These are phyloP conservation scores for Heimioporus sp. DNA, from an alignment of 768 basidiomycete genomes.

Conservation along the genomic window DNA sequence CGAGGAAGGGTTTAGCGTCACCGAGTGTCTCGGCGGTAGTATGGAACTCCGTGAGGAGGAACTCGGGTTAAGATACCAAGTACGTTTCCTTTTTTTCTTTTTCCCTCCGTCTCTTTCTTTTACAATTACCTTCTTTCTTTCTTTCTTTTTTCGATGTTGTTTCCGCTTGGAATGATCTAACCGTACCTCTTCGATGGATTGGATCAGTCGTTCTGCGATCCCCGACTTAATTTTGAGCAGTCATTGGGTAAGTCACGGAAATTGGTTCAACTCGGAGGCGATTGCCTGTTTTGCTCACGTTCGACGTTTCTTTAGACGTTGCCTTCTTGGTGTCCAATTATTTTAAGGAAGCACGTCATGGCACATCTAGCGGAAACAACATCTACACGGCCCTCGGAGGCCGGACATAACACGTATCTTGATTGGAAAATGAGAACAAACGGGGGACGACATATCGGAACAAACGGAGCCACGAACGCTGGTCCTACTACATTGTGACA, in stretches of 20 bases:
- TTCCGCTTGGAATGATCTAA: background rate
- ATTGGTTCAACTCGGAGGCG: background rate
- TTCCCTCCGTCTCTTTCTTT: background rate
- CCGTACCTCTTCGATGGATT: background rate
- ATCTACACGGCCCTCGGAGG: slow-evolving; percentile 33
- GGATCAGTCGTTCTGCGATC: slow-evolving; percentile 85
- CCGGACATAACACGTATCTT: slow-evolving; percentile 4
- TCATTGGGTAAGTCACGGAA: slow-evolving; percentile 69
- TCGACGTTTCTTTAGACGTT: slow-evolving; percentile 49
- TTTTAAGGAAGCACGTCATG: slow-evolving; percentile 65
- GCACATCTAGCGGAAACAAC: slow-evolving; percentile 20
- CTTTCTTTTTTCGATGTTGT: too few relatives aligned
- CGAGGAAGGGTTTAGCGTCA: slow-evolving; percentile 90
- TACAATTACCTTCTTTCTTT: too few relatives aligned
- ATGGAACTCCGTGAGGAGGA: slow-evolving; percentile 92
- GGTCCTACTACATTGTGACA: slow-evolving; percentile 3
- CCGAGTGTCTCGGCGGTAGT: slow-evolving; percentile 94
- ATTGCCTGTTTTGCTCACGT: background rate
- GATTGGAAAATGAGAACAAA: slow-evolving; percentile 6
- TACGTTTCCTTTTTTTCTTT: slow-evolving; percentile 25
- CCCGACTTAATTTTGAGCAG: slow-evolving; percentile 91
- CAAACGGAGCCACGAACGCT: background rate
- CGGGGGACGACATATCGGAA: slow-evolving; percentile 6
- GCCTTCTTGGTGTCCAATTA: slow-evolving; percentile 85
- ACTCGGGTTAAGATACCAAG: slow-evolving; percentile 87